phyloP scores from a whole-genome alignment of 2,329 filamentous ascomycete species.

The Diplodia seriata region DNA sequence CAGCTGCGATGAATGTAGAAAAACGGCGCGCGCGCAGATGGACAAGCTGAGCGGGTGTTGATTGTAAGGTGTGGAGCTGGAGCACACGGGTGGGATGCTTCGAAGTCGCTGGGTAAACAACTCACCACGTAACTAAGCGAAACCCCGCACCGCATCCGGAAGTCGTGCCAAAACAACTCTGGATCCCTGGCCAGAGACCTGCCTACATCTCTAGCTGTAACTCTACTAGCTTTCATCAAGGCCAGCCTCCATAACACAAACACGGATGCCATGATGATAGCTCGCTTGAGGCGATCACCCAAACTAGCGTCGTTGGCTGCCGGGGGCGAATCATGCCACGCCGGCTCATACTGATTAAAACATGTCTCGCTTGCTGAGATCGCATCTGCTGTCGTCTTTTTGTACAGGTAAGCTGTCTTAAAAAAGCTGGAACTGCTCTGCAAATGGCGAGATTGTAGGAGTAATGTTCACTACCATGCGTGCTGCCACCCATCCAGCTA shows the following conservation, averaged over 20 bases:
- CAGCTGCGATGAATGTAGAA: slow-evolving; percentile 2
- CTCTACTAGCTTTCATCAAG: not conserved
- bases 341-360: too few relatives aligned
- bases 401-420: too few relatives aligned
- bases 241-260: too few relatives aligned
- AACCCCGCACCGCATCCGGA: slow-evolving; percentile 25
- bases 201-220: not conserved
- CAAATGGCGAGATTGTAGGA: too few relatives aligned
- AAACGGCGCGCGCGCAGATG: slow-evolving; percentile 22
- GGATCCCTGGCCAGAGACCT: not conserved
- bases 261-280: not conserved
- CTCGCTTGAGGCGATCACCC: not conserved
- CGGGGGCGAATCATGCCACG: not conserved
- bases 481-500: too few relatives aligned
- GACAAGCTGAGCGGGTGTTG: slow-evolving; percentile 13
- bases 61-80: slow-evolving; percentile 9
- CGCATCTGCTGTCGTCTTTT: too few relatives aligned
- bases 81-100: slow-evolving; percentile 22
- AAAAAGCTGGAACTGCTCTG: too few relatives aligned
- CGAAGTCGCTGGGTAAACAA: slow-evolving; percentile 28
- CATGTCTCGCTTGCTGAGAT: too few relatives aligned
- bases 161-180: slow-evolving; percentile 17
- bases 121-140: slow-evolving; percentile 21
- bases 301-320: not conserved
- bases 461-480: too few relatives aligned